Conservation (phyloP, 106 monocot genomes). For the Amphibolis antarctica region DNA sequence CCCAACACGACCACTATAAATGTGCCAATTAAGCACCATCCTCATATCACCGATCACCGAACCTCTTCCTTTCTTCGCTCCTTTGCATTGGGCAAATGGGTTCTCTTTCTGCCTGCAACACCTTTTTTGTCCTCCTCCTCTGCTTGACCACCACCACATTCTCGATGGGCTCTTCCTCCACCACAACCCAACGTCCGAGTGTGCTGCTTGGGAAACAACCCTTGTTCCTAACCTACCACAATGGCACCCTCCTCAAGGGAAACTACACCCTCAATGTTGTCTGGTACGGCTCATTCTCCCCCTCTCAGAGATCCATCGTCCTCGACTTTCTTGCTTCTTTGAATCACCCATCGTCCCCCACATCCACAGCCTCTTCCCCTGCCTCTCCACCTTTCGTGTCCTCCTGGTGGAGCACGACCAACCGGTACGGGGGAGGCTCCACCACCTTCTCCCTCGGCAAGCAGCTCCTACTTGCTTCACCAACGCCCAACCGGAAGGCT, state of each 20-base stretch:
- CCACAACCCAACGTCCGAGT: not conserved
- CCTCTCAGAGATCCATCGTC: conserved; percentile 27
- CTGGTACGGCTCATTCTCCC: conserved; percentile 27
- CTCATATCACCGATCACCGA: no score
- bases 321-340: conserved; percentile 51
- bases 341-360: no score
- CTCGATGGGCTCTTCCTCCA: no score
- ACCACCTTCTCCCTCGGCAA: conserved; percentile 5
- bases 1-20: not conserved
- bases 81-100: no score
- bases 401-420: conserved; percentile 26
- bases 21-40: not conserved
- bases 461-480: not conserved
- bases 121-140: not conserved
- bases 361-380: not conserved
- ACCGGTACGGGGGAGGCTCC: conserved; percentile 16
- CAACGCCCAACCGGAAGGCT: not conserved
- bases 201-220: not conserved
- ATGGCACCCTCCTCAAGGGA: not conserved
- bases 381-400: conserved; percentile 12
- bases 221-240: not conserved
- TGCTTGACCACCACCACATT: not conserved
- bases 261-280: conserved; percentile 8
- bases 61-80: no score
- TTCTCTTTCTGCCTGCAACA: not conserved